These are phyloP conservation scores for Pyrus hybrid DNA, from an alignment of 331 rosid genomes.

Conservation along the genomic window DNA sequence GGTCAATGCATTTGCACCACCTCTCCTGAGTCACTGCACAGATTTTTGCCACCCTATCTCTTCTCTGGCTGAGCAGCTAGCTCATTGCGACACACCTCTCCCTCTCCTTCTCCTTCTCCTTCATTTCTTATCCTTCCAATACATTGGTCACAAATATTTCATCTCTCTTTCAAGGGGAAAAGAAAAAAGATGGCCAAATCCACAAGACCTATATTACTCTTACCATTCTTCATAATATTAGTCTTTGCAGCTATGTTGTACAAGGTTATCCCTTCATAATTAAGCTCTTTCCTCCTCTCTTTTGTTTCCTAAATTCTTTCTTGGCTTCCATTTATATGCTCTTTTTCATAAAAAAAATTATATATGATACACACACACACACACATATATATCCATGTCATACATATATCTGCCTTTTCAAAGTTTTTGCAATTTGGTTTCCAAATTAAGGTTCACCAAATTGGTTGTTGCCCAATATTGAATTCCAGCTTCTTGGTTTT, in stretches of 20 bases:
- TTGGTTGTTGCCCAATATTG: neutral
- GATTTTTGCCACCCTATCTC: constrained; percentile 17
- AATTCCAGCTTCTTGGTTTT: neutral
- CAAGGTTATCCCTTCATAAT: constrained; percentile 33
- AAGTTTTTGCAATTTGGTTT: too few relatives aligned
- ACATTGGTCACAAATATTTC: constrained; percentile 7
- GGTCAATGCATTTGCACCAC: too few relatives aligned
- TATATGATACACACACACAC: too few relatives aligned
- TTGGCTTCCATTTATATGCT: too few relatives aligned
- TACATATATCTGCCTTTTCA: too few relatives aligned
- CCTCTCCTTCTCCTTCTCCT: neutral
- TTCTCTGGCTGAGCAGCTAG: neutral
- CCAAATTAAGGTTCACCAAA: too few relatives aligned
- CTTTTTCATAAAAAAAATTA: too few relatives aligned
- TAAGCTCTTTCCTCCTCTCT: neutral
- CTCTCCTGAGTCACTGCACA: neutral
- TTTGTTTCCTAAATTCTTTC: neutral
- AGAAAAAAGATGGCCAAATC: constrained; percentile 32
- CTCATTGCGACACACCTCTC: neutral
- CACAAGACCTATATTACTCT: constrained; percentile 18
- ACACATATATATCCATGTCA: too few relatives aligned
- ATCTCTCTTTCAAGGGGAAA: neutral
- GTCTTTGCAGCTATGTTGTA: constrained; percentile 39
- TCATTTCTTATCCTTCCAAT: constrained; percentile 6
- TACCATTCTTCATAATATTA: constrained; percentile 34